Conservation (phyloP, 1,284 basidiomycete genomes). For the Stereum hirsutum region DNA sequence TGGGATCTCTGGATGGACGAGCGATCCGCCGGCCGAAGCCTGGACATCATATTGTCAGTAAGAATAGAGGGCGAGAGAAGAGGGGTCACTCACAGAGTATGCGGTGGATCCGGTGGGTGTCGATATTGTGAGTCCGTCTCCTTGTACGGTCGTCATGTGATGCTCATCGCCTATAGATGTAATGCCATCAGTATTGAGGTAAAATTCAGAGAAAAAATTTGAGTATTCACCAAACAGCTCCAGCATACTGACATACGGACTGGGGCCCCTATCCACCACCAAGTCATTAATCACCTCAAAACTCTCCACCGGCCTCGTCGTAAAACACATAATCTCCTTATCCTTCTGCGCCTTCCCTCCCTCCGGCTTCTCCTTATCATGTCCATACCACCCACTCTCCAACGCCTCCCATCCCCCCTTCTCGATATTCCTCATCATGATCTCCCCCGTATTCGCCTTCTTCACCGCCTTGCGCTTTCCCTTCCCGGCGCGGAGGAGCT, state of each 20-base stretch:
- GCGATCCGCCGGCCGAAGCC: conserved; percentile 94
- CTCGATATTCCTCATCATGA: conserved; percentile 87
- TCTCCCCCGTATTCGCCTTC: conserved; percentile 87
- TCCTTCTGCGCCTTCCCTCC: conserved; percentile 57
- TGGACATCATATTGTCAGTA: no score
- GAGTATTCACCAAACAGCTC: conserved; percentile 84
- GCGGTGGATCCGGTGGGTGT: conserved; percentile 98
- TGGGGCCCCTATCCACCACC: conserved; percentile 96
- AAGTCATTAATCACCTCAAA: conserved; percentile 98
- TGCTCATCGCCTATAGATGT: conserved; percentile 81
- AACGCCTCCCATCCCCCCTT: conserved; percentile 91
- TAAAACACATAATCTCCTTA: conserved; percentile 97
- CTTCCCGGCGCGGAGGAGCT: conserved; percentile 31
- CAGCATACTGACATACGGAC: conserved; percentile 92
- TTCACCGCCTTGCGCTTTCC: conserved; percentile 74
- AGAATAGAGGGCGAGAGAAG: no score
- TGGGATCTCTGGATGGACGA: conserved; percentile 97
- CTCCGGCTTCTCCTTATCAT: conserved; percentile 28
- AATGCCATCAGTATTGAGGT: conserved; percentile 1
- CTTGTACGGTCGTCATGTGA: conserved; percentile 98
- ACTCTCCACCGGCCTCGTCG: conserved; percentile 90
- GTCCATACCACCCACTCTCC: conserved; percentile 57
- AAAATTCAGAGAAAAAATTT: background rate
- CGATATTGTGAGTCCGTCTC: conserved; percentile 92
- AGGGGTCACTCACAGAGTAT: conserved; percentile 66